Evolutionary conservation across 1,139 yeast genomes (phyloP), one percentile per base, ranked within the genome.

Genomic region (Sugiyamaella castrensis): DNA sequence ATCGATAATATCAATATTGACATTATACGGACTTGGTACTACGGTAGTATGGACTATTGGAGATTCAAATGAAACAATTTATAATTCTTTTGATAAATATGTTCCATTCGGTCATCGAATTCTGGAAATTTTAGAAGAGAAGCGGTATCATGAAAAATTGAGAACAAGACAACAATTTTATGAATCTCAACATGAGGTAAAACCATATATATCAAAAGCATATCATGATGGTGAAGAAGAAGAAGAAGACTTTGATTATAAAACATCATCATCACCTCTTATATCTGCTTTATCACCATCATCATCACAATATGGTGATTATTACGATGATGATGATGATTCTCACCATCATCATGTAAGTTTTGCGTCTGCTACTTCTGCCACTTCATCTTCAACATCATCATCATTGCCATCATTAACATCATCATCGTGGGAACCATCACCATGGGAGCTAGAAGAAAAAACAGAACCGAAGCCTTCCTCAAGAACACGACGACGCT

Each of bases 91-190:
- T 43, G 59, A 56, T n/a, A 46, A 50, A 39, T 57, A 61, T 44
- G 54, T 59, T 12, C 66, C 66, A 10, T 43, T 57, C 19, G 62
- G 59, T 6, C 52, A 49, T 10, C 46, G 43, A 5, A 43, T 60
- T 26, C 51, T 63, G 35, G 67, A 63, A 41, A 49, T 44, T 19
- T 37, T 62, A 6, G 67, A 63, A 50, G 66, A 63, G 47, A 55
- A 60, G 11, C 53, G 54, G 33, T 56, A 59, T 43, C 54, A 50
- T 19, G 49, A 53, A 9, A 53, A 45, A 30, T 37, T 55, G 36
- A 46, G 52, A 12, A 48, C 55, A 26, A 52, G 56, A 27, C 53
- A 55, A 44, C 43, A 48, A 37, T 50, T 43, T 43, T 57, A 53
- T 38, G 54, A 57, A 28, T 50, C 51, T 12, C 41, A 43, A 24